A percentile compares a stretch with the other conserved stretches of the same genome.
Evolutionary conservation across 106 monocot species (phyloP).

Genomic region (Agapanthus africanus): DNA sequence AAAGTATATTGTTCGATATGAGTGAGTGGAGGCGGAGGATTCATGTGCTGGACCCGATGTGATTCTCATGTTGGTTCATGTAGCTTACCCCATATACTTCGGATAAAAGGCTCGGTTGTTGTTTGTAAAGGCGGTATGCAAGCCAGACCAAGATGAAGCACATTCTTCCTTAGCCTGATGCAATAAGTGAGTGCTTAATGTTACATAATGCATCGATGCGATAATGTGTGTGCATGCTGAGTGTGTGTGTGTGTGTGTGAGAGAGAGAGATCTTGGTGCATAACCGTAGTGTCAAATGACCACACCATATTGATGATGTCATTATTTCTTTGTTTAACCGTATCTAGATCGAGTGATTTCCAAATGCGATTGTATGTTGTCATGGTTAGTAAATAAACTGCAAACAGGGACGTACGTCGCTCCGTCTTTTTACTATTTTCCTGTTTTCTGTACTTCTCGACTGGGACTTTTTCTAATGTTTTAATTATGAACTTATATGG

Average conservation of each 20-base stretch:
- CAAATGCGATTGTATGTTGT: slow-evolving; percentile 38
- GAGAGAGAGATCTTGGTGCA: background rate
- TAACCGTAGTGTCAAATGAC: background rate
- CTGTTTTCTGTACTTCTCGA: background rate
- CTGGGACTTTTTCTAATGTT: background rate
- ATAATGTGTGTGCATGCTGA: no score
- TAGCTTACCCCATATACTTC: no score
- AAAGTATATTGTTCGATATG: no score
- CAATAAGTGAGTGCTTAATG: background rate
- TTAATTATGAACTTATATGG: slow-evolving; percentile 3
- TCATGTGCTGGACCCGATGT: no score
- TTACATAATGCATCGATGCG: no score
- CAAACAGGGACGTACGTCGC: background rate
- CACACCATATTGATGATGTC: slow-evolving; percentile 10
- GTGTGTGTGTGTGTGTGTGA: no score
- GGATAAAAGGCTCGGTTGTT: no score
- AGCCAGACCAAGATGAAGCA: no score
- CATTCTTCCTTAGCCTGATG: background rate
- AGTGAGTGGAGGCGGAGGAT: no score
- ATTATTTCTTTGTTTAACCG: slow-evolving; percentile 1
- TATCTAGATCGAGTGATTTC: slow-evolving; percentile 18
- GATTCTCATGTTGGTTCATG: no score
- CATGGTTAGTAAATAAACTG: slow-evolving; percentile 20
- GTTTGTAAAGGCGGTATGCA: no score
- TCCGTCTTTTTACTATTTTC: background rate